Conservation (phyloP, 805 yeast species). For the Myxozyma monticola region DNA sequence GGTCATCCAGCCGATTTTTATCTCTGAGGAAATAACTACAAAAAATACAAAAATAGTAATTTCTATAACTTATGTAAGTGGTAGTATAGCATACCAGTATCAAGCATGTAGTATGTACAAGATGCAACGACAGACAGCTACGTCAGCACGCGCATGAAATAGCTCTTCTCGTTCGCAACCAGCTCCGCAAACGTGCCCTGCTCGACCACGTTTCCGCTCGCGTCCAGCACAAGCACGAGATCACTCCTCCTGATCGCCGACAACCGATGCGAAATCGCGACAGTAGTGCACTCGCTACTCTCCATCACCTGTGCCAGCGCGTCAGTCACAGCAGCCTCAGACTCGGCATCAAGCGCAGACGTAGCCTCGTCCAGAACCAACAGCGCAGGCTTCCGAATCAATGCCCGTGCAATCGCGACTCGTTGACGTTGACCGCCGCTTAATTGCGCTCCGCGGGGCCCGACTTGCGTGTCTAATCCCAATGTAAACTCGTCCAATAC, state of each 20-base stretch:
- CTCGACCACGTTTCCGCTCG: conserved; percentile 57
- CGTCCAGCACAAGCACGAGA: conserved; percentile 51
- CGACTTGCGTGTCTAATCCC: conserved; percentile 57
- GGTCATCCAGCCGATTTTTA: too few species aligned
- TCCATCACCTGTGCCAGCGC: conserved; percentile 57
- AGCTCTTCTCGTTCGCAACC: conserved; percentile 38
- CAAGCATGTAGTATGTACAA: too few species aligned
- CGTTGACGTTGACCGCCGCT: conserved; percentile 69
- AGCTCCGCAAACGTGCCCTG: conserved; percentile 48
- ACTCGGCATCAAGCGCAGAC: conserved; percentile 54
- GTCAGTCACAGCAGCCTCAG: conserved; percentile 63
- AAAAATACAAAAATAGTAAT: too few species aligned
- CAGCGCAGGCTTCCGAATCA: conserved; percentile 56
- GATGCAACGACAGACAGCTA: too few species aligned
- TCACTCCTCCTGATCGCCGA: conserved; percentile 57
- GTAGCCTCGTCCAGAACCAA: conserved; percentile 60
- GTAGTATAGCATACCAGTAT: too few species aligned
- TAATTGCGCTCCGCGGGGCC: conserved; percentile 50
- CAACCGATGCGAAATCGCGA: conserved; percentile 75
- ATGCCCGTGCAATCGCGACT: conserved; percentile 62
- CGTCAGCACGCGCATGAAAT: conserved; percentile 25
- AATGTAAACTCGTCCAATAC: conserved; percentile 56
- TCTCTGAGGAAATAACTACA: too few species aligned
- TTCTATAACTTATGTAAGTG: too few species aligned
- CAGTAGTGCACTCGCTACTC: conserved; percentile 60